Evolutionary conservation across 768 basidiomycete species (phyloP), one percentile per base, ranked within the genome.

Genomic region (Saitozyma sp.): DNA sequence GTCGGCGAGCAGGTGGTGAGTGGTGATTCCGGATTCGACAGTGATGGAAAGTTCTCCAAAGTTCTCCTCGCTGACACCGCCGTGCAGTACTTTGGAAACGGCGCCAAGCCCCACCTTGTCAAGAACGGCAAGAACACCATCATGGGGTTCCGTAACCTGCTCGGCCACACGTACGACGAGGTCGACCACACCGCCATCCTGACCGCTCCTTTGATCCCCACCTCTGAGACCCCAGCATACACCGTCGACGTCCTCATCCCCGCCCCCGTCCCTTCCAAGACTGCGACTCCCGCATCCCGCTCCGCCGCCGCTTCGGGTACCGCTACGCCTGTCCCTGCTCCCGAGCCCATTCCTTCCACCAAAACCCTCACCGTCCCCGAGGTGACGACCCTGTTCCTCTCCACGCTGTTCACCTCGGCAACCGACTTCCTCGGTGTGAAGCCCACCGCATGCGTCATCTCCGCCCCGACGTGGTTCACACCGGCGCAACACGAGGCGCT

Each of bases 71-170:
- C 42, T 63, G 49, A 67, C 49, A 45, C 4, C 17, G n/a, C 40
- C 1, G n/a, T 37, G 54, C 54, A 96, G 94, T 97, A 98, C 82
- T 90, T 95, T 55, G 96, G 96, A 64, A 94, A 91, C 80, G 90
- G 92, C 75, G 95, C 94, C 46, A 91, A 88, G 74, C 88, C 86
- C 3, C 96, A 98, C 76, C 87, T 97, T 45, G 91, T 98, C 13
- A 96, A 96, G 82, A 98, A 99, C 79, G 82, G 89, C 0, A 84
- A 88, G 72, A 98, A 99, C 78, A 95, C 94, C 16, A 93, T 98
- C 71, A 87, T 86, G n/a, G 91, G 89, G 1, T 98, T 98, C 84
- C 85, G 94, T 29, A 92, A 96, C 77, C 82, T 97, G 8, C 83
- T 99, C 37, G 95, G 95, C 58, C 91, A 92, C 84, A 92, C 87